Percentiles rank a stretch among this genome's conserved stretches.
These are phyloP conservation scores for Diospyros lotus DNA, from an alignment of 148 eudicot species.

Conservation along the genomic window DNA sequence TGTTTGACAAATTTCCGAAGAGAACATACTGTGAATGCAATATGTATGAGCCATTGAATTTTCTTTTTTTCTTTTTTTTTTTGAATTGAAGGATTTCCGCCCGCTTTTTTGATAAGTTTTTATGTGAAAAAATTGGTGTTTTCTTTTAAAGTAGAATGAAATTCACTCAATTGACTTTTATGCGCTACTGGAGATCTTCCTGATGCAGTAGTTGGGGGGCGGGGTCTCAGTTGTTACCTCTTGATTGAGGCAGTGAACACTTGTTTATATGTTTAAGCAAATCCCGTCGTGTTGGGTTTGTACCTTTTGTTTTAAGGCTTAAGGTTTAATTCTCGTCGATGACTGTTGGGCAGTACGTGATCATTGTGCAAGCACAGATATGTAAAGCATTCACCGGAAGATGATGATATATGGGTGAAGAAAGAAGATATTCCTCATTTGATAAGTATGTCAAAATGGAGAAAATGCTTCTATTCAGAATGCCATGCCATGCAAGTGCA, in stretches of 20 bases:
- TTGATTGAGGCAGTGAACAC: not conserved
- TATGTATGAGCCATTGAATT: no score
- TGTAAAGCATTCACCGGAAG: not conserved
- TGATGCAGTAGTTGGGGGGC: not conserved
- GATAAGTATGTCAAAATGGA: not conserved
- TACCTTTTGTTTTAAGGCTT: not conserved
- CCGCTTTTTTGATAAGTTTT: no score
- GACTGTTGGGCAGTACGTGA: not conserved
- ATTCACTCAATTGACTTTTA: no score
- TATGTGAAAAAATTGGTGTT: no score
- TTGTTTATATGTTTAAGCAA: not conserved
- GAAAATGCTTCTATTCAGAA: not conserved
- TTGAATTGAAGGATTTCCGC: no score
- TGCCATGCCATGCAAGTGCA: not conserved
- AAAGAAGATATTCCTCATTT: not conserved
- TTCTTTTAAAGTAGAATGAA: no score
- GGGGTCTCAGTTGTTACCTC: not conserved
- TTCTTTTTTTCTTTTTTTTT: no score
- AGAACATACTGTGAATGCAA: no score
- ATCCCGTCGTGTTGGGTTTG: constrained; percentile 2
- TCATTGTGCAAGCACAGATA: not conserved
- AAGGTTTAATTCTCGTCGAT: constrained; percentile 3
- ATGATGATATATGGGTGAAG: not conserved
- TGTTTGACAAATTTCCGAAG: no score
- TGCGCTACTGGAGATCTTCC: not conserved